Evolutionary conservation across 2,329 filamentous ascomycete genomes (phyloP).

Genomic region (Penicillium palitans): DNA sequence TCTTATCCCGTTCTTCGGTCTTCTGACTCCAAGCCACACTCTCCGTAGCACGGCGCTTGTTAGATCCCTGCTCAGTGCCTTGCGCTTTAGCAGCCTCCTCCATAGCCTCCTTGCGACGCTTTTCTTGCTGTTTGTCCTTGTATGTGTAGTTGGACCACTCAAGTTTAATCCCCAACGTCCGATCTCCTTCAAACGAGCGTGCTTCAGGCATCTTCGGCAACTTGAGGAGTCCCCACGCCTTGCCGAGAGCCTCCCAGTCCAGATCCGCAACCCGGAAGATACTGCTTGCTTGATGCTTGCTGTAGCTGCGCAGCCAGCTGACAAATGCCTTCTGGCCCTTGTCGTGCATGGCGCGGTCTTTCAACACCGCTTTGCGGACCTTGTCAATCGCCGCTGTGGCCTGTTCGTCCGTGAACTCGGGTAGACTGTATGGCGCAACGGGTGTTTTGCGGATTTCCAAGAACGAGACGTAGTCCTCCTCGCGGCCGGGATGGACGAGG

Average conservation of each 20-base stretch:
- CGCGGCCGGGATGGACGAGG: slow-evolving; percentile 78
- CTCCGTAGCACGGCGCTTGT: slow-evolving; percentile 58
- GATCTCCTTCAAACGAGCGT: slow-evolving; percentile 69
- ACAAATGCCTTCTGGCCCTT: slow-evolving; percentile 91
- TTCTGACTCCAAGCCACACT: slow-evolving; percentile 73
- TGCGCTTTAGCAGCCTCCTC: slow-evolving; percentile 47
- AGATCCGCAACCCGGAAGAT: slow-evolving; percentile 84
- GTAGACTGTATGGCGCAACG: slow-evolving; percentile 61
- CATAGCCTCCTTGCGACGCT: slow-evolving; percentile 60
- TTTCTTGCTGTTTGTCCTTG: slow-evolving; percentile 70
- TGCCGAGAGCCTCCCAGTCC: slow-evolving; percentile 79
- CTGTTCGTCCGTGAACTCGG: slow-evolving; percentile 62
- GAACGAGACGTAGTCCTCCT: slow-evolving; percentile 88
- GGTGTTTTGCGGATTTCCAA: slow-evolving; percentile 85
- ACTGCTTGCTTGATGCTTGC: slow-evolving; percentile 83
- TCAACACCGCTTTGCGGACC: slow-evolving; percentile 59
- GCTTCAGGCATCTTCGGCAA: slow-evolving; percentile 94
- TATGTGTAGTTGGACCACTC: slow-evolving; percentile 70
- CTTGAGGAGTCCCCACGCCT: slow-evolving; percentile 81
- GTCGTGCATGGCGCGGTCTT: slow-evolving; percentile 72
- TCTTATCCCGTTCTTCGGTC: slow-evolving; percentile 64
- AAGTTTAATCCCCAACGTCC: slow-evolving; percentile 55
- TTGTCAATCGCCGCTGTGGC: slow-evolving; percentile 57
- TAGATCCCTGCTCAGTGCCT: slow-evolving; percentile 35
- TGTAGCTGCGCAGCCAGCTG: slow-evolving; percentile 88